Base-by-base conservation (phyloP, 176 grass and related monocot species). In the Zoysia japonica region DNA sequence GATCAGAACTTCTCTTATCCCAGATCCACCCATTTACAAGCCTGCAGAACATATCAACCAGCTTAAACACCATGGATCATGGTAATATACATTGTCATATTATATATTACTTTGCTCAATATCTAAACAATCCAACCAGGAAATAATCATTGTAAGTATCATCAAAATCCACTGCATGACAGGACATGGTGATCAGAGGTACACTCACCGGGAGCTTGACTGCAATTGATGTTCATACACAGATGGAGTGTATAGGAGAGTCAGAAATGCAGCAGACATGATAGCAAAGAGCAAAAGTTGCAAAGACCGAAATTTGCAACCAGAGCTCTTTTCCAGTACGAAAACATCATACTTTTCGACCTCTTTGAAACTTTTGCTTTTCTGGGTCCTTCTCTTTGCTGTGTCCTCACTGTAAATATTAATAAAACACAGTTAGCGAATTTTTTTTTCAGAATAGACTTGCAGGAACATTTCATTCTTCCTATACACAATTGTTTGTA, bases 1-100 rank as follows among this genome's bases (percentile, higher is more conserved):
- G 91, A 78, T 97, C 94, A 44, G 87, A 84, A 54, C 66, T 76
- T 5, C 87, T 79, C 51, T 88, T 88, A 20, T 93, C 91, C 89
- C 89, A 97, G 69, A 97, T 88, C 89, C 91, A 93, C 16, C 89
- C 91, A 73, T 93, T 90, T 36, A 93, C 94, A 80, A 93, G 87
- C 56, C 94, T 93, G 84, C 42, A 85, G 91, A 77, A 20, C 35
- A 82, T 59, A 74, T n/a, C 38, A 74, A 41, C 35, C 53, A 20
- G 9, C 11, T 48, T 84, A 42, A 87, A 46, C 72, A 80, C 46
- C 55, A 49, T 9, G 16, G n/a, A 80, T 46, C 55, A 73, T 6
- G 16, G n/a, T 13, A 66, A 82, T 12, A 74, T 4, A 12, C 54
- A 78, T 37, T 52, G 48, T 71, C 35, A 65, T 40, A 41, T 35